phyloP scores from a whole-genome alignment of 768 basidiomycete species.

The Tubosaeta sp. region DNA sequence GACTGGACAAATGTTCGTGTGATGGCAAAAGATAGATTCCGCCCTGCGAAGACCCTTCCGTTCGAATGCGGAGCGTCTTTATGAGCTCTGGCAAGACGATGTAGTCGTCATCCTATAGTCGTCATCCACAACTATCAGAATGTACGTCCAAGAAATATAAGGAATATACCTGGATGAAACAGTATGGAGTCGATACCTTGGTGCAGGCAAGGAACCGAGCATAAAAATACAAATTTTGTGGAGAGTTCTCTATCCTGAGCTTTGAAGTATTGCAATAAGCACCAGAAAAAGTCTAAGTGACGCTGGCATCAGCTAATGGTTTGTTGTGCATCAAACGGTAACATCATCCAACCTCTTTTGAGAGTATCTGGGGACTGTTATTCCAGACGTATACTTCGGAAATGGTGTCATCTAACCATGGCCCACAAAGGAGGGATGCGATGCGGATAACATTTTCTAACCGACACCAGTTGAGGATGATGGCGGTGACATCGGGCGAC shows the following conservation, averaged over 20 bases:
- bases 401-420: conserved; percentile 42
- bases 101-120: conserved; percentile 62
- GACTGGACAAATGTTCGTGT: conserved; percentile 55
- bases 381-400: conserved; percentile 58
- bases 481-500: conserved; percentile 46
- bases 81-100: conserved; percentile 56
- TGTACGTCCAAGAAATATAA: neutral
- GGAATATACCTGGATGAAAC: conserved; percentile 54
- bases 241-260: conserved; percentile 54
- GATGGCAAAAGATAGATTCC: conserved; percentile 55
- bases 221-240: conserved; percentile 55
- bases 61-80: conserved; percentile 41
- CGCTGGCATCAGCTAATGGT: neutral
- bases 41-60: conserved; percentile 23
- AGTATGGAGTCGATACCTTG: conserved; percentile 46
- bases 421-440: conserved; percentile 45
- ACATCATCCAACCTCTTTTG: conserved; percentile 36
- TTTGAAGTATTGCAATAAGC: conserved; percentile 40
- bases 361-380: conserved; percentile 46
- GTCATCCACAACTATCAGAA: conserved; percentile 3
- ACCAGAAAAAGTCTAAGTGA: conserved; percentile 38
- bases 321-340: neutral
- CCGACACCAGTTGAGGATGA: conserved; percentile 67
- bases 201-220: conserved; percentile 59
- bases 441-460: conserved; percentile 58